A percentile compares a stretch with the other conserved stretches of the same genome.
Evolutionary conservation across 1,139 yeast species (phyloP).

Genomic region (Pichia terricola): DNA sequence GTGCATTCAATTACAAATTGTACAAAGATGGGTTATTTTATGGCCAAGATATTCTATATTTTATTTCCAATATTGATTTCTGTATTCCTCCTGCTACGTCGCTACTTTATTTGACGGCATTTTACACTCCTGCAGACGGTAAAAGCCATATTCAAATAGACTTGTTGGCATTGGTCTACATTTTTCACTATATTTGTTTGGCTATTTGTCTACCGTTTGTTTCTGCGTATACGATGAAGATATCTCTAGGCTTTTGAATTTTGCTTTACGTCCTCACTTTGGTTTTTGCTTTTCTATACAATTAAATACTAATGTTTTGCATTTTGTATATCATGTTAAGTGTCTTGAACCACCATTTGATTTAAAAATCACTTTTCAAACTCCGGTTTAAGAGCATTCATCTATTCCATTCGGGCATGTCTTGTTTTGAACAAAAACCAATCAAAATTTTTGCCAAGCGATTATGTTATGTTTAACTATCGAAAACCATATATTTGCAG

Average conservation of each 20-base stretch:
- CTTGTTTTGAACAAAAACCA: too few species aligned
- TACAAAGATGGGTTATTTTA: slow-evolving; percentile 39
- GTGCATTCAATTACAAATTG: slow-evolving; percentile 44
- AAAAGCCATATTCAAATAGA: slow-evolving; percentile 70
- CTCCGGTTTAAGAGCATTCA: too few species aligned
- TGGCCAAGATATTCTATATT: slow-evolving; percentile 50
- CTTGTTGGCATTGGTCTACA: slow-evolving; percentile 63
- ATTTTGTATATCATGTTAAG: too few species aligned
- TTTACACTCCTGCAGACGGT: slow-evolving; percentile 58
- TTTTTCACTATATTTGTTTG: slow-evolving; percentile 56
- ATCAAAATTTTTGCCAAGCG: too few species aligned
- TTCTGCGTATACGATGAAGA: slow-evolving; percentile 49
- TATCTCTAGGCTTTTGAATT: slow-evolving; percentile 24
- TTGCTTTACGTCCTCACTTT: background rate
- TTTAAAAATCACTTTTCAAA: too few species aligned
- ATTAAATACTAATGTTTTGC: too few species aligned
- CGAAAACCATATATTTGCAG: too few species aligned
- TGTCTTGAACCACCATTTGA: too few species aligned
- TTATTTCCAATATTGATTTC: slow-evolving; percentile 65
- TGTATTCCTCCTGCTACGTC: slow-evolving; percentile 86
- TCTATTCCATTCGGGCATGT: too few species aligned
- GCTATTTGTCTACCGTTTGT: slow-evolving; percentile 57
- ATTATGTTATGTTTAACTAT: too few species aligned
- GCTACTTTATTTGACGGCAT: slow-evolving; percentile 74
- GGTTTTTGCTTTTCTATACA: too few species aligned